phyloP scores from a whole-genome alignment of 2,329 filamentous ascomycete species.

The Lasiodiplodia theobromae region DNA sequence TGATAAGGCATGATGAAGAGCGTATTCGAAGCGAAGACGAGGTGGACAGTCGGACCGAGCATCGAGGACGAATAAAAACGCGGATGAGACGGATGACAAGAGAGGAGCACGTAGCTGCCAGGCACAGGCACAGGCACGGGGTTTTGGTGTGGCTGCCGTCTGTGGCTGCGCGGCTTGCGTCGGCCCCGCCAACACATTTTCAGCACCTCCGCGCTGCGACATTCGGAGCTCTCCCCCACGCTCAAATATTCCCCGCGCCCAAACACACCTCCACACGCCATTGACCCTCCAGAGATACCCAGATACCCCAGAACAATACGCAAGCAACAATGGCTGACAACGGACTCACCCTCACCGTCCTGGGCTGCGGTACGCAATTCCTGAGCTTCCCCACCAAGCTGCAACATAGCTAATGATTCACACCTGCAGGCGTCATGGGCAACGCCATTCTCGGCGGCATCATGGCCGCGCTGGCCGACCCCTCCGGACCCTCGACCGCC shows the following conservation, averaged over 20 bases:
- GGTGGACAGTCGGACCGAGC: too few relatives aligned
- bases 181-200: conserved; percentile 21
- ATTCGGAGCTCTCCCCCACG: conserved; percentile 17
- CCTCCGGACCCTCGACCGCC: conserved; percentile 47
- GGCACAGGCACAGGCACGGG: conserved; percentile 7
- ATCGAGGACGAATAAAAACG: background rate
- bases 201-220: conserved; percentile 10
- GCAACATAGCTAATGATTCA: conserved; percentile 9
- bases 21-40: background rate
- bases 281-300: conserved; percentile 7
- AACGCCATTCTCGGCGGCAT: conserved; percentile 84
- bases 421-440: conserved; percentile 75
- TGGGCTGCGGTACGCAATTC: conserved; percentile 75
- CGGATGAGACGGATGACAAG: conserved; percentile 1
- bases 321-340: conserved; percentile 33
- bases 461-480: conserved; percentile 69
- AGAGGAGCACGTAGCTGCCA: background rate
- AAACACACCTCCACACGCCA: background rate
- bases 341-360: conserved; percentile 74
- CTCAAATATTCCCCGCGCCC: conserved; percentile 3
- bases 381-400: background rate
- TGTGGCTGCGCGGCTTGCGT: conserved; percentile 26
- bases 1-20: background rate
- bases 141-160: background rate
- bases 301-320: background rate